Percentiles rank a stretch among this genome's conserved stretches.
phyloP scores from a whole-genome alignment of 148 eudicot species.

The Cornus florida region DNA sequence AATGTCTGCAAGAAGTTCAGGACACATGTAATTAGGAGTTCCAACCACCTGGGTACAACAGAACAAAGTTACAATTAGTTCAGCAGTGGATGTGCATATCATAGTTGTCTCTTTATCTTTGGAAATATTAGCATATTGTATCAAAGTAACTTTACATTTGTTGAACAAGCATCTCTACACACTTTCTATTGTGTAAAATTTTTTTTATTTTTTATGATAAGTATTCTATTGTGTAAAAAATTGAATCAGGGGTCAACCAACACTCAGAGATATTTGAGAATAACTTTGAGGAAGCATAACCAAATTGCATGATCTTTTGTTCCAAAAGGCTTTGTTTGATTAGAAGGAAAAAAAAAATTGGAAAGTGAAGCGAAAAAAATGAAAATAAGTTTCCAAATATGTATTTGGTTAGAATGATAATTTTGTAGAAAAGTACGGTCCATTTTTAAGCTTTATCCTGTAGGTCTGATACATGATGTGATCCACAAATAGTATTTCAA shows the following conservation, averaged over 20 bases:
- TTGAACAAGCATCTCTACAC: not conserved
- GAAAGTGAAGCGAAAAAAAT: not conserved
- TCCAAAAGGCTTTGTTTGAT: not conserved
- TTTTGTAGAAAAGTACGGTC: not conserved
- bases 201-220: too few relatives aligned
- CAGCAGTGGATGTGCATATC: slow-evolving; percentile 4
- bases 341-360: not conserved
- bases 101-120: not conserved
- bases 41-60: slow-evolving; percentile 78
- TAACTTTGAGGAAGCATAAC: not conserved
- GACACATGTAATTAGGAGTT: slow-evolving; percentile 99
- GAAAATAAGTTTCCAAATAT: not conserved
- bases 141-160: not conserved
- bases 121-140: not conserved
- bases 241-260: not conserved
- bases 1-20: slow-evolving; percentile 96
- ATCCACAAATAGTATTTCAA: not conserved
- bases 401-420: too few relatives aligned
- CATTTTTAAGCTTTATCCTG: not conserved
- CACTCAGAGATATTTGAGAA: not conserved
- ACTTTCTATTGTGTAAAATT: not conserved
- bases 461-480: not conserved
- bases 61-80: slow-evolving; percentile 19
- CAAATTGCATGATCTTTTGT: not conserved
- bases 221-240: not conserved